Base-by-base conservation (phyloP, 768 basidiomycete genomes). In the Cystobasidium tubakii region DNA sequence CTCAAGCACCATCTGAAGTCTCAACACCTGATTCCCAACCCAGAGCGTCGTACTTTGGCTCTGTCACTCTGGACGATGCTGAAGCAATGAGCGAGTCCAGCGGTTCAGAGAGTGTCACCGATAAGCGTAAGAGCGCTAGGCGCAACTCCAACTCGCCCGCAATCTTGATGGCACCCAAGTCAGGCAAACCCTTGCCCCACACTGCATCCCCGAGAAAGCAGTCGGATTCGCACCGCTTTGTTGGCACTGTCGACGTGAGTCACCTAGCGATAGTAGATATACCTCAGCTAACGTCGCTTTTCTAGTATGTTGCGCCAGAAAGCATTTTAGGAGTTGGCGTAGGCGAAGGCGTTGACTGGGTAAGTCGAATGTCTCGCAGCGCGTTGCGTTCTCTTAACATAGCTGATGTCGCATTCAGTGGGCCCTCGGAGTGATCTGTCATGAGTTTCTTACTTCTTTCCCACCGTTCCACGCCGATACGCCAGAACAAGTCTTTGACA, bases 401-500 rank as follows among this genome's bases (percentile, higher is more conserved):
- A 79, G 29, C 78, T 50, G 23, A 66, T 73, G 17, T 29, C 64
- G 62, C 76, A 75, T 0, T 1, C 80, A 96, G 96, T 99, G 96
- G 96, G 95, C 96, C 13, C 85, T 99, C 33, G 96, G 96, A 74
- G 92, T 97, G 53, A 94, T 99, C 80, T 91, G 92, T 34, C 98
- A 99, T 81, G 96, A 99, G 39, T 79, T 99, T 82, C 82, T 98
- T 42, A 98, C 93, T 77, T 94, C 96, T 1, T 87, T 93, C 39
- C 96, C 96, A 31, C 96, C 96, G 1, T 99, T 99, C 85, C 92
- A 98, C 79, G 95, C 91, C 62, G 93, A 97, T 74, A 90, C 91
- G 9, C 95, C 96, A 0, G 93, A 96, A 81, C 91, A 90, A 82
- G 94, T 99, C 2, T 98, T 99, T 78, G 94, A 96, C 82, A 98